Evolutionary conservation across 257 asterid species (phyloP).

Genomic region (Verbena officinalis): DNA sequence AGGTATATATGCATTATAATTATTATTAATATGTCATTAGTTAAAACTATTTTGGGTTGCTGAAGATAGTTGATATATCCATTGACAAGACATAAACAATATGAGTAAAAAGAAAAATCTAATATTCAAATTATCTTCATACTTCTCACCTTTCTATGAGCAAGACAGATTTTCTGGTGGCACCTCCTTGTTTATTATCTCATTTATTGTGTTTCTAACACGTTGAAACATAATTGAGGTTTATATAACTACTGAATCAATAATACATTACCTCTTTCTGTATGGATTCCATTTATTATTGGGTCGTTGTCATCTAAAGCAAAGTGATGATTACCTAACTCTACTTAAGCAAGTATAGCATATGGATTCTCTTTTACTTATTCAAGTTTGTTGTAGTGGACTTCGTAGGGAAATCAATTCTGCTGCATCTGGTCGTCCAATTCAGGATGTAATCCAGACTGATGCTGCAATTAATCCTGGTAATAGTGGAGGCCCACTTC

Average conservation of each 20-base stretch:
- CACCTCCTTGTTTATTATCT: not conserved
- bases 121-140: conserved; percentile 1
- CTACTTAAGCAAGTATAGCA: not conserved
- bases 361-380: not conserved
- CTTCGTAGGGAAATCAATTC: conserved; percentile 76
- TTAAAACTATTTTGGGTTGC: not conserved
- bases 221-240: not conserved
- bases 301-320: not conserved
- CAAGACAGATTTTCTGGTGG: not conserved
- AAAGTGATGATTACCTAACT: not conserved
- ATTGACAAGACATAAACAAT: not conserved
- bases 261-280: not conserved
- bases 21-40: not conserved
- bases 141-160: not conserved
- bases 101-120: not conserved
- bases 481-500: conserved; percentile 80
- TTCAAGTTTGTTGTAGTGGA: conserved; percentile 44
- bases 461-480: conserved; percentile 85
- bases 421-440: conserved; percentile 79
- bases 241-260: not conserved
- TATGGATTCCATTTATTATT: no score
- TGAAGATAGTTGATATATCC: not conserved
- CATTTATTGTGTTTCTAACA: not conserved
- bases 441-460: conserved; percentile 77
- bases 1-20: conserved; percentile 40